phyloP scores from a whole-genome alignment of 257 asterid genomes.

The Solanum acaule region DNA sequence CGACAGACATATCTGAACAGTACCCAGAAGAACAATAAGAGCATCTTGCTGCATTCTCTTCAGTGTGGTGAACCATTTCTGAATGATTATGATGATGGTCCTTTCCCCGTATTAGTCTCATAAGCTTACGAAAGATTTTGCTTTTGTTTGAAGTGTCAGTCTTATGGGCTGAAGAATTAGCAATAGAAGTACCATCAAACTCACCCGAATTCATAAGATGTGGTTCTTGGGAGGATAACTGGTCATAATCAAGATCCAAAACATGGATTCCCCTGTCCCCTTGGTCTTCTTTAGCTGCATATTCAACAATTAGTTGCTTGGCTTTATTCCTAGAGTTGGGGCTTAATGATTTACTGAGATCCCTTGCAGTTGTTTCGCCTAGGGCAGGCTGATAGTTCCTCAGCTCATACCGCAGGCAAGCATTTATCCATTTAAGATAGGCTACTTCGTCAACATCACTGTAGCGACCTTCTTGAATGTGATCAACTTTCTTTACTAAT shows the following conservation, averaged over 20 bases:
- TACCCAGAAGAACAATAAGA: no score
- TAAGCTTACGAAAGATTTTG: no score
- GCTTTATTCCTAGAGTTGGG: slow-evolving; percentile 77
- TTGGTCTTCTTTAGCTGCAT: slow-evolving; percentile 44
- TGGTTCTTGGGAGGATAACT: slow-evolving; percentile 54
- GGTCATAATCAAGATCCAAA: slow-evolving; percentile 38
- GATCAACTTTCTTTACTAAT: slow-evolving; percentile 57
- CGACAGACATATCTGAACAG: no score
- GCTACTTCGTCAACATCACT: slow-evolving; percentile 68
- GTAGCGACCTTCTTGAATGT: slow-evolving; percentile 44
- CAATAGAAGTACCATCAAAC: slow-evolving; percentile 27
- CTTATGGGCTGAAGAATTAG: slow-evolving; percentile 19
- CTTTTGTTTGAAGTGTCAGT: slow-evolving; percentile 16
- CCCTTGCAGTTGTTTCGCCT: slow-evolving; percentile 61
- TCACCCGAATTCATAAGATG: slow-evolving; percentile 51
- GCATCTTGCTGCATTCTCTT: no score
- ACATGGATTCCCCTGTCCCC: slow-evolving; percentile 10
- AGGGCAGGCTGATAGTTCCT: slow-evolving; percentile 47
- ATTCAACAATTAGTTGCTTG: slow-evolving; percentile 67
- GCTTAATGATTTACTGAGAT: slow-evolving; percentile 70
- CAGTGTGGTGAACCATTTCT: no score
- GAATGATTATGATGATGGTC: no score
- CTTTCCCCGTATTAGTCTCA: no score
- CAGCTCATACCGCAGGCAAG: slow-evolving; percentile 82
- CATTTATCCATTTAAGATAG: slow-evolving; percentile 87